Base-by-base conservation (phyloP, 106 monocot species). In the Dendrobium huoshanense region DNA sequence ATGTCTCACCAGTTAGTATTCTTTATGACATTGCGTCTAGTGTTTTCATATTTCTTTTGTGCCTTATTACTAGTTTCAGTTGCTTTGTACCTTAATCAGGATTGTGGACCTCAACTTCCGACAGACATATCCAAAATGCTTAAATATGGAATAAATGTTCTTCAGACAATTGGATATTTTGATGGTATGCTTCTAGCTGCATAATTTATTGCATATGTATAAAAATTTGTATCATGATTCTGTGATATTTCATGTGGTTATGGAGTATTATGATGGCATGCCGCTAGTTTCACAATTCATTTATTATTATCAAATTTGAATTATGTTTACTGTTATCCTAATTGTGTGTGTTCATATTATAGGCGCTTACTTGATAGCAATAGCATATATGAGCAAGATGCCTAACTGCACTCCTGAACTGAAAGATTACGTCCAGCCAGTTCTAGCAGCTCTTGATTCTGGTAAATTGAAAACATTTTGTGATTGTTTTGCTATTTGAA, bases 91-190 rank as follows among this genome's bases (percentile, higher is more conserved):
- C 48, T 72, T 77, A 72, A 55, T 61, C 83, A 98, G 99, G 92
- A 93, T 25, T 77, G 25, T 72, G 99, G 93, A 42, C 95, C 99
- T 85, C 99, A 95, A 79, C 84, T 90, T 70, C 99, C 95, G 59
- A 90, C 95, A 31, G 92, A 95, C 89, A 95, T 99, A 56, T 92
- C 99, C 48, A 95, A 82, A 83, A 85, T 95, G 91, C 90, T 95
- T 75, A 99, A 93, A 79, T 91, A 86, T 79, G 99, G 95, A 29
- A 88, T 90, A 44, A 99, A 99, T 83, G 85, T 99, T 64, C 87
- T 99, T 77, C 99, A 99, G 82, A 84, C 88, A 61, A 51, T 87
- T 79, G 99, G 99, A 72, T 85, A 81, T 84, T 99, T 95, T 88
- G 80, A 43, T 75, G 90, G 98, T 98, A 91, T 84, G 88, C 54